Evolutionary conservation across 2,329 filamentous ascomycete genomes (phyloP).

Genomic region (Sporothrix luriei): DNA sequence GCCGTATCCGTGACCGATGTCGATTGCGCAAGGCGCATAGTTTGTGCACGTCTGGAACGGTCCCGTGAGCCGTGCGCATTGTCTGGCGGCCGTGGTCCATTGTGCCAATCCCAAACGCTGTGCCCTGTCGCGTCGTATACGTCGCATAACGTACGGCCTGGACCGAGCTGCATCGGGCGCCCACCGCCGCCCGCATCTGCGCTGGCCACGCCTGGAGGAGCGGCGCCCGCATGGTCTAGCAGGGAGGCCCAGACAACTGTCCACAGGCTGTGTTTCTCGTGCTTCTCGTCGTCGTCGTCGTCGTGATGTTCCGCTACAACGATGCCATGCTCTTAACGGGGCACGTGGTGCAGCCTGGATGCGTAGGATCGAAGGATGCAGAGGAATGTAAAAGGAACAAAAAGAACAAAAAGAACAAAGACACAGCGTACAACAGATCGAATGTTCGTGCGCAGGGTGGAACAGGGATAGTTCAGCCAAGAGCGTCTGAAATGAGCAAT

Average conservation of each 20-base stretch:
- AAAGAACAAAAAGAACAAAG: background rate
- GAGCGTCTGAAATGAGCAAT: slow-evolving; percentile 14
- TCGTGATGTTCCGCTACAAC: slow-evolving; percentile 27
- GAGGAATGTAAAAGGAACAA: background rate
- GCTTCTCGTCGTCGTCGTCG: background rate
- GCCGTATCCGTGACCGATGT: background rate
- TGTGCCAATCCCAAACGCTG: background rate
- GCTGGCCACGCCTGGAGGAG: slow-evolving; percentile 7
- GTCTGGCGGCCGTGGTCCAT: background rate
- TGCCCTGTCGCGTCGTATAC: background rate
- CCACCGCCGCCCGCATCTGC: slow-evolving; percentile 12
- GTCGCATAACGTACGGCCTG: background rate
- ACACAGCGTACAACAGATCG: too few species aligned
- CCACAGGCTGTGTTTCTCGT: too few species aligned
- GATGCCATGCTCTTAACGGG: slow-evolving; percentile 30
- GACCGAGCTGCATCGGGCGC: slow-evolving; percentile 1
- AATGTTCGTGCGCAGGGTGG: background rate
- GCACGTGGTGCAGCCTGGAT: background rate
- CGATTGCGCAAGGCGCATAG: background rate
- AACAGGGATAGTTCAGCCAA: background rate
- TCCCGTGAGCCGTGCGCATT: background rate
- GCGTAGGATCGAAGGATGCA: background rate
- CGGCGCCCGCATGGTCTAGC: slow-evolving; percentile 20
- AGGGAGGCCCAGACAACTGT: background rate
- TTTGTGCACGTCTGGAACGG: background rate